Percentiles rank a stretch among this genome's conserved stretches.
phyloP scores from a whole-genome alignment of 108 stramenopile species.

The Discostella stelligeroides region DNA sequence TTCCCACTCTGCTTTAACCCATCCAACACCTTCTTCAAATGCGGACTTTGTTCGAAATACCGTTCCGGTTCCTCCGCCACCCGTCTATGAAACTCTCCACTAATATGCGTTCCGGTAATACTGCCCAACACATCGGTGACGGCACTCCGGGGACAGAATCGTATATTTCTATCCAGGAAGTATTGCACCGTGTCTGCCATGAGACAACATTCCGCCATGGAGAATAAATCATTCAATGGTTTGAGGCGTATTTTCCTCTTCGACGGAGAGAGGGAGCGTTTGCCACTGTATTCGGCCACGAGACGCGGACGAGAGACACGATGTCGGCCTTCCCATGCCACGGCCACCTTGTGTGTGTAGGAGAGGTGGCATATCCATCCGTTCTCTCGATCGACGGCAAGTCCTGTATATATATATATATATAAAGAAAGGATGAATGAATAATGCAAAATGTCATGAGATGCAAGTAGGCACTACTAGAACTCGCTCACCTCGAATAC shows the following conservation, averaged over 20 bases:
- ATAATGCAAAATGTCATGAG: background rate
- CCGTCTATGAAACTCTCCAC: conserved; percentile 91
- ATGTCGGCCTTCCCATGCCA: conserved; percentile 90
- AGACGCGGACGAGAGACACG: conserved; percentile 70
- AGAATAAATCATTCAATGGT: conserved; percentile 94
- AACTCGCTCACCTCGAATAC: conserved; percentile 70
- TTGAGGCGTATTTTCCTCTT: conserved; percentile 78
- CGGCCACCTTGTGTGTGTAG: conserved; percentile 93
- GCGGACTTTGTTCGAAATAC: conserved; percentile 79
- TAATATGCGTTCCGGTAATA: conserved; percentile 90
- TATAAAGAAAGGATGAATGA: background rate
- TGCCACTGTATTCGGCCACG: conserved; percentile 87
- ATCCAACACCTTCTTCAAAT: conserved; percentile 74
- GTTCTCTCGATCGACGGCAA: conserved; percentile 95
- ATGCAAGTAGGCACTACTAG: background rate
- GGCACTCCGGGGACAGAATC: conserved; percentile 74
- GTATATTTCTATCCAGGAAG: conserved; percentile 81
- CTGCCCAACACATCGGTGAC: conserved; percentile 88
- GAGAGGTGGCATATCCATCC: conserved; percentile 95
- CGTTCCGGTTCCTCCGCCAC: conserved; percentile 79
- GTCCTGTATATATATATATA: conserved; percentile 38
- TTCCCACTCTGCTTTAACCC: conserved; percentile 73
- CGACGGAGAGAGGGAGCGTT: conserved; percentile 69
- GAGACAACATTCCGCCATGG: conserved; percentile 95
- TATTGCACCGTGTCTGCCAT: conserved; percentile 95